Evolutionary conservation across 2,329 filamentous ascomycete genomes (phyloP).

Genomic region (Penicillium digitatum): DNA sequence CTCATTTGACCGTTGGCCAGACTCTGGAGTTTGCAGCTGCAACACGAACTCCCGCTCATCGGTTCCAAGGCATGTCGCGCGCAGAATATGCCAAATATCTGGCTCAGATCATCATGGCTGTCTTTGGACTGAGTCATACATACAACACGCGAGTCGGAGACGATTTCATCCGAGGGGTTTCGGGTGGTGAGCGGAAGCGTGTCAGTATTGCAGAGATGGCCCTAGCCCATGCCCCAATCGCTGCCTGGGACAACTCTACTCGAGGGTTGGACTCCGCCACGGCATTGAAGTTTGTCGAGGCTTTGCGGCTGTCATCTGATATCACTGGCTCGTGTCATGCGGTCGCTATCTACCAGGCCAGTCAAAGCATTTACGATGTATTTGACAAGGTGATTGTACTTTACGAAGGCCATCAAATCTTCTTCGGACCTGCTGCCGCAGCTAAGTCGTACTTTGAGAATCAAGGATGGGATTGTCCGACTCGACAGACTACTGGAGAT

Average conservation of each 20-base stretch:
- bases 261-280: constrained; percentile 49
- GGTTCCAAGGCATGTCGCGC: constrained; percentile 28
- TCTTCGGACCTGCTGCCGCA: constrained; percentile 58
- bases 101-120: constrained; percentile 44
- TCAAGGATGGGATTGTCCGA: constrained; percentile 63
- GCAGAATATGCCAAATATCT: constrained; percentile 40
- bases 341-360: constrained; percentile 51
- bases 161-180: constrained; percentile 57
- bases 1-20: constrained; percentile 62
- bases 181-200: constrained; percentile 57
- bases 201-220: constrained; percentile 56
- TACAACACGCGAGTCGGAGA: constrained; percentile 45
- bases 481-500: constrained; percentile 63
- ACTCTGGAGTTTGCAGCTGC: constrained; percentile 72
- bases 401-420: constrained; percentile 71
- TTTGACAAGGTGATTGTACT: constrained; percentile 69
- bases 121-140: constrained; percentile 46
- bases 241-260: constrained; percentile 44
- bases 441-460: constrained; percentile 64
- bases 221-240: constrained; percentile 43
- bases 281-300: constrained; percentile 52
- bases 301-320: constrained; percentile 47
- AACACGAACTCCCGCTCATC: constrained; percentile 49
- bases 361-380: constrained; percentile 42
- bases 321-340: constrained; percentile 45